Base-by-base conservation (phyloP, 306 rosid genomes). In the Vigna radiata region DNA sequence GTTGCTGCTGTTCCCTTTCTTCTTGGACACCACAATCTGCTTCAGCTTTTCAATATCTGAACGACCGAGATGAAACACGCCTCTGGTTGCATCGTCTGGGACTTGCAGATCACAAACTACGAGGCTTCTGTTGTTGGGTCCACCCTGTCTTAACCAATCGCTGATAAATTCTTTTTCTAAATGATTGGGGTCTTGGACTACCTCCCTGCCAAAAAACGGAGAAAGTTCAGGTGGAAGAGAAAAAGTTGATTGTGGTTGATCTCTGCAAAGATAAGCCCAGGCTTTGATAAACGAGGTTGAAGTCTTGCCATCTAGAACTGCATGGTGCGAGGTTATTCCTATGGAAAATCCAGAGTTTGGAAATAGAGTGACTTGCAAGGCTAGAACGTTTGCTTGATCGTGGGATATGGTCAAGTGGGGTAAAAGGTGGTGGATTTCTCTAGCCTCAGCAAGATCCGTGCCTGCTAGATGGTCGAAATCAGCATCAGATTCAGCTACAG, bases 221-320 rank as follows among this genome's bases (percentile, higher is more conserved):
- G 7, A 15, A 1, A 77, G 31, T 11, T 87, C 71, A 3, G 72
- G 11, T 2, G 75, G 65, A 67, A 83, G 17, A 1, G 17, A 17
- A 21, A 33, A n/a, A 1, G 70, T 3, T 5, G 76, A 54, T 4
- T 33, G 75, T 56, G 37, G 49, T 43, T 7, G 44, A 39, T 41
- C 48, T 15, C 49, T 66, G 72, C 94, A 89, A 5, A 85, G 46
- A 14, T 73, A 71, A 70, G 92, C 87, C 92, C 97, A 91, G 0
- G 90, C 66, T 73, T 91, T 91, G 10, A 86, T 31, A 49, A 88
- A 91, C 4, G 75, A 64, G 9, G 81, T 79, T 29, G 86, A 76
- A 1, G 72, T 72, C 18, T 70, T 83, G 4, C 88, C 91, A 43
- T 87, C 91, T 0, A 83, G 58, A 48, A 74, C 71, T 1, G 87